Base-by-base conservation (phyloP, 2,329 filamentous ascomycete genomes). In the Chrysoporthe cubensis region DNA sequence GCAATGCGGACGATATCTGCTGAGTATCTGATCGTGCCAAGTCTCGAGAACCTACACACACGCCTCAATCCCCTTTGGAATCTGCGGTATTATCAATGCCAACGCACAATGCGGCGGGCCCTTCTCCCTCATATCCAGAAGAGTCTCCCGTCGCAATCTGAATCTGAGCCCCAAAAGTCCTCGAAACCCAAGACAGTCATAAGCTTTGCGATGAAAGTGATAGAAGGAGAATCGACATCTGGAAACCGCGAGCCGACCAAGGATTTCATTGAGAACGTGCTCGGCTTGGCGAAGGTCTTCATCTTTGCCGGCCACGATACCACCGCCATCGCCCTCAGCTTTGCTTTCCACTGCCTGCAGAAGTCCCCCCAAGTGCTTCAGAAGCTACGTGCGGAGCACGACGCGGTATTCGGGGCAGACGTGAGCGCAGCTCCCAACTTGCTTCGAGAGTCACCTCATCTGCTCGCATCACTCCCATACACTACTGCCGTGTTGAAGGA, bases 401-500 rank as follows among this genome's bases (percentile, higher is more conserved):
- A 73, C 26, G 26, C 57, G 1, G 66, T 78, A 0, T 72, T 79
- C 4, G 76, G 74, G 1, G 57, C 64, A 1, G 66, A 72, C 13
- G 46, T 80, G 13, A 73, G 76, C 4, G 71, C 75, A 3, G 74
- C 77, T 4, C 74, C 77, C 0, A 78, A 78, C 34, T 70, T 73
- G 0, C 73, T 82, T 14, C 74, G 83, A 3, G 74, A 78, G 26
- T 74, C 82, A 6, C 81, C 83, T 0, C 74, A 79, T 34, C 77
- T 82, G 4, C 76, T 88, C 61, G 84, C 83, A 70, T 76, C 80
- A 4, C 77, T 89, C 3, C 76, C 78, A 0, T 88, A 86, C 71
- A 85, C 84, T 0, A 78, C 77, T 3, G 85, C 84, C 16, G 80
- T 86, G 4, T 80, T 87, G 64, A 85, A 86, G 67, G 87, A 89